These are phyloP conservation scores for Penicillium subrubescens DNA, from an alignment of 495 filamentous ascomycete genomes.

Conservation along the genomic window DNA sequence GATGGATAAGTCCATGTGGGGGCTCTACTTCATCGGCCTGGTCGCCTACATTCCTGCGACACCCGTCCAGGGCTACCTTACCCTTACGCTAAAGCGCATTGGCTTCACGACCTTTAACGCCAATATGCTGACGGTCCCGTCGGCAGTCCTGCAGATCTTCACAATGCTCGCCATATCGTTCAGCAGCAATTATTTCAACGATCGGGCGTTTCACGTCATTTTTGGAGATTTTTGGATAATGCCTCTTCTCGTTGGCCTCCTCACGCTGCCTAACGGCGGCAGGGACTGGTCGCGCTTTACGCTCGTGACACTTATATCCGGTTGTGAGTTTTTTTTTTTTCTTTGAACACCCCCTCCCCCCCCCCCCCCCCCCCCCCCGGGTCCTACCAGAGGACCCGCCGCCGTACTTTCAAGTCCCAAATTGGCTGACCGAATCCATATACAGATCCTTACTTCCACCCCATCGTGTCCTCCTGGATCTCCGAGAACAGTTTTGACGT, in stretches of 20 bases:
- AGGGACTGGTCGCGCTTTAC: neutral
- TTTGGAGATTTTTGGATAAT: neutral
- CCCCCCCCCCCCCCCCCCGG: too few species aligned
- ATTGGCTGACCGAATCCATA: neutral
- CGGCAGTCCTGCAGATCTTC: constrained; percentile 47
- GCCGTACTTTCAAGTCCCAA: neutral
- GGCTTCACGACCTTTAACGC: constrained; percentile 26
- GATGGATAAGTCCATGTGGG: constrained; percentile 4
- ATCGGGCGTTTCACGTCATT: neutral
- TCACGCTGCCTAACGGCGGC: neutral
- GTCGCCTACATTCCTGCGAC: constrained; percentile 17
- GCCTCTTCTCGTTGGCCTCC: neutral
- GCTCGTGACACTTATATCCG: neutral
- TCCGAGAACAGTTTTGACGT: constrained; percentile 5
- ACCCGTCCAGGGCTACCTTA: constrained; percentile 12
- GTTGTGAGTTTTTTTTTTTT: neutral
- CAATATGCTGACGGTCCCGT: constrained; percentile 62
- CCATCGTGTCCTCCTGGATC: constrained; percentile 3
- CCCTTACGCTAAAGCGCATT: constrained; percentile 8
- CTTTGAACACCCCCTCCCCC: too few species aligned
- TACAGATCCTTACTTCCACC: constrained; percentile 4
- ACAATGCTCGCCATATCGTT: constrained; percentile 45
- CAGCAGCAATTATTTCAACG: constrained; percentile 4
- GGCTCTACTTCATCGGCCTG: constrained; percentile 3
- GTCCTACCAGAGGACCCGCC: too few species aligned